phyloP scores from a whole-genome alignment of 2,329 filamentous ascomycete genomes.

The Aspergillus sp. region DNA sequence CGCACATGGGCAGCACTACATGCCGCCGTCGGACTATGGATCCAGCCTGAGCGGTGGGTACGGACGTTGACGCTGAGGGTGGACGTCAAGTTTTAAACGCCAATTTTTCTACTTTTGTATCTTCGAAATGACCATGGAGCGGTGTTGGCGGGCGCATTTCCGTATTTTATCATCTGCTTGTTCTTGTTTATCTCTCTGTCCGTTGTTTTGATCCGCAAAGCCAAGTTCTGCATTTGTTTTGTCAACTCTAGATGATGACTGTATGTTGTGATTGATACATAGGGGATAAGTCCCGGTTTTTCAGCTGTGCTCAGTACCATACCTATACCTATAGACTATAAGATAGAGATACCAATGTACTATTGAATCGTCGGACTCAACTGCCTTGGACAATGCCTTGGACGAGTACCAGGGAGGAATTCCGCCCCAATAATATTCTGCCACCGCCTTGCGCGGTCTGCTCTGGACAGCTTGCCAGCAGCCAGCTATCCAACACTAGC shows the following conservation, averaged over 20 bases:
- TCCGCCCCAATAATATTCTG: conserved; percentile 4
- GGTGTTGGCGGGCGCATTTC: conserved; percentile 28
- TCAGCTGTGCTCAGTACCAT: no score
- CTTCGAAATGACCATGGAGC: conserved; percentile 24
- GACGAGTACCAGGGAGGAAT: no score
- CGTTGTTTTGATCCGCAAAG: no score
- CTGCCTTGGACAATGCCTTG: background rate
- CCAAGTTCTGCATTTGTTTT: background rate
- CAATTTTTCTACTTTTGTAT: conserved; percentile 14
- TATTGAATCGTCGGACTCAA: background rate
- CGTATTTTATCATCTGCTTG: conserved; percentile 12
- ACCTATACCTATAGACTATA: no score
- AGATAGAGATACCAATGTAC: no score
- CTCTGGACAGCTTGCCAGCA: conserved; percentile 20
- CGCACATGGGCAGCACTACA: conserved; percentile 32
- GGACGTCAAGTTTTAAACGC: conserved; percentile 5
- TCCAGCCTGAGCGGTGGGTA: conserved; percentile 12
- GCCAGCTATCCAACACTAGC: background rate
- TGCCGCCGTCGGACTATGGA: conserved; percentile 11
- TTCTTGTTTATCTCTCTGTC: conserved; percentile 9
- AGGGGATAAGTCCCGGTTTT: background rate
- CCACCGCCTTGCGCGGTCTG: conserved; percentile 16
- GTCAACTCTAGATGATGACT: conserved; percentile 1
- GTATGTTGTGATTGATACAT: background rate
- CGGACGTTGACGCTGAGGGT: conserved; percentile 5